Evolutionary conservation across 495 filamentous ascomycete genomes (phyloP), one percentile per base, ranked within the genome.

Genomic region (Aspergillus cristatus): DNA sequence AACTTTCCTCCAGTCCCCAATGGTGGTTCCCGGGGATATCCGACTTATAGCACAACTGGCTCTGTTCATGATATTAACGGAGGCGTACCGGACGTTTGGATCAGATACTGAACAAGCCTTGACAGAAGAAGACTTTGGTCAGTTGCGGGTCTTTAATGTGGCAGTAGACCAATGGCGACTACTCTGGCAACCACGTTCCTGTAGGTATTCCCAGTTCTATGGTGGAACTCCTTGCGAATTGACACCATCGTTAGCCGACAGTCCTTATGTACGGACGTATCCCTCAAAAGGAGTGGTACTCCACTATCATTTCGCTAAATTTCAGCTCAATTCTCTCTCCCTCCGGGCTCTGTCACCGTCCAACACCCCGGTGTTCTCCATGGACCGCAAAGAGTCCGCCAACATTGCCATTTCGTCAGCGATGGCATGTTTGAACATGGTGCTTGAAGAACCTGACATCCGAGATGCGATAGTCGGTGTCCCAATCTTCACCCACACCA

Each of bases 261-360:
- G 69, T 38, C 53, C 67, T 3, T 71, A 70, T 38, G 68, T 78
- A 29, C 69, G 68, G 12, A 70, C 68, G 1, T 76, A 76, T 46
- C 74, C 75, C 12, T 70, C 67, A 3, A 77, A 78, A 48, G 75
- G 74, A 4, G 71, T 78, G 11, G 60, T 69, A 7, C 53, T 79
- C n/a, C 72, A 79, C 45, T 76, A 76, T 47, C 67, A 76, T 45
- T 79, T 77, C 45, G 75, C 70, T 11, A 75, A 71, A 48, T 69
- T 79, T 33, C 74, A 78, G 36, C 62, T 78, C 30, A 77, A 77
- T 42, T 76, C 74, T 6, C 59, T 77, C 7, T 68, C 73, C 5
- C 64, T 79, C 5, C 69, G 75, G 6, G 75, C 63, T 3, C 49
- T 76, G 5, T 62, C 67, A 15, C 65, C 64, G 11, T 55, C 62